Evolutionary conservation across 345 rosid genomes (phyloP), one percentile per base, ranked within the genome.

Genomic region (Aquilaria yunnanensis): DNA sequence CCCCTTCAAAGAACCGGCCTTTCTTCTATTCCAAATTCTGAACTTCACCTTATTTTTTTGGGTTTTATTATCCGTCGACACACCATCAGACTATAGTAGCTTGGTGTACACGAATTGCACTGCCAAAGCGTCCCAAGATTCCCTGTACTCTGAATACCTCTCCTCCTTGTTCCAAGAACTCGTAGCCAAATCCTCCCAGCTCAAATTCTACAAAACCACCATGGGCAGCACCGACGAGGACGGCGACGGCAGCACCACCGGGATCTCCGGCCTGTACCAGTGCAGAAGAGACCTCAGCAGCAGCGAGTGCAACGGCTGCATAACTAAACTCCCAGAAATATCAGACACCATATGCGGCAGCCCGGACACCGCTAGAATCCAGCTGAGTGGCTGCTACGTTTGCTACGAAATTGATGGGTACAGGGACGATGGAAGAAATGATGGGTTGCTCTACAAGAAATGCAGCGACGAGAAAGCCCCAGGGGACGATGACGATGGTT

Each of bases 361-460:
- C 30, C 74, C 95, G 0, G 71, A 65, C 2, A 83, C 85, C 0
- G 89, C 72, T 14, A 80, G 86, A 72, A 51, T 92, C 62, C 88
- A 87, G 76, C 89, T 87, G 9, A 71, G 65, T 0, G 98, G 98
- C 16, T 92, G 98, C 76, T 80, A 77, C 59, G 67, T 92, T 47
- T 56, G 46, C 37, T 92, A 86, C 41, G 72, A 81, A 51, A 65
- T 80, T 12, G 87, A 85, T 23, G 78, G 46, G 59, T 41, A 65
- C 34, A 54, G 37, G 1, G 67, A 72, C 43, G 78, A 67, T 12
- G 59, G 14, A 2, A 32, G 69, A 0, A 62, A 72, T 45, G 71
- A 70, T 30, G 80, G 77, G n/a, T 23, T 74, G 46, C 56, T 85
- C 11, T 87, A 83, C 76, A 75, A 77, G 70, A 57, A 47, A 29